Conservation (phyloP, 2,329 filamentous ascomycete genomes). For the Aspergillus novofumigatus region DNA sequence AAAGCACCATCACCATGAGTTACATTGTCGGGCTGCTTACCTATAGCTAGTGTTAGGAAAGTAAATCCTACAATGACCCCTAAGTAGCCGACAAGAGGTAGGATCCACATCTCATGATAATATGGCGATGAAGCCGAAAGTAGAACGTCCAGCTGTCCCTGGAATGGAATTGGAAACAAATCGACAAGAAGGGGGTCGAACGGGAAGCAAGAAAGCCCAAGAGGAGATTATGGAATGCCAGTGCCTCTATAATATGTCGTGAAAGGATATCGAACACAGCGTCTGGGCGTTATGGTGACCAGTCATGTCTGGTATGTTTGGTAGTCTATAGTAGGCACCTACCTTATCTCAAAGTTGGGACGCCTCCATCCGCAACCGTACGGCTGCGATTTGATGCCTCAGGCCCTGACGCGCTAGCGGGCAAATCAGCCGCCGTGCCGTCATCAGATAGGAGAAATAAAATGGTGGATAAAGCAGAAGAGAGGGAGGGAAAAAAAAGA, state of each 20-base stretch:
- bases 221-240: neutral
- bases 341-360: neutral
- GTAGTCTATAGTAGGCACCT: neutral
- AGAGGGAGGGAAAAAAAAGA: too few species aligned
- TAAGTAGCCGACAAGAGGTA: slow-evolving; percentile 84
- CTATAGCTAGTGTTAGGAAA: slow-evolving; percentile 91
- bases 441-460: neutral
- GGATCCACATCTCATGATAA: slow-evolving; percentile 74
- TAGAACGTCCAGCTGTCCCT: neutral
- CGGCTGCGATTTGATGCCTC: slow-evolving; percentile 6
- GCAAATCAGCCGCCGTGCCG: neutral
- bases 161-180: neutral
- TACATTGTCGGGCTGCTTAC: slow-evolving; percentile 39
- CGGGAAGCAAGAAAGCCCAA: neutral
- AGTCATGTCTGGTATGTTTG: neutral
- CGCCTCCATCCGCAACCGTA: neutral
- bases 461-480: neutral
- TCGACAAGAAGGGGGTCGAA: neutral
- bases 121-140: neutral
- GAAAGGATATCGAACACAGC: neutral
- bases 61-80: slow-evolving; percentile 85
- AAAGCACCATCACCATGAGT: neutral
- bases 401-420: slow-evolving; percentile 2
- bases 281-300: neutral
- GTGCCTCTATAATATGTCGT: neutral